Evolutionary conservation across 805 yeast genomes (phyloP), one percentile per base, ranked within the genome.

Genomic region (Jamesozyma lodderae): DNA sequence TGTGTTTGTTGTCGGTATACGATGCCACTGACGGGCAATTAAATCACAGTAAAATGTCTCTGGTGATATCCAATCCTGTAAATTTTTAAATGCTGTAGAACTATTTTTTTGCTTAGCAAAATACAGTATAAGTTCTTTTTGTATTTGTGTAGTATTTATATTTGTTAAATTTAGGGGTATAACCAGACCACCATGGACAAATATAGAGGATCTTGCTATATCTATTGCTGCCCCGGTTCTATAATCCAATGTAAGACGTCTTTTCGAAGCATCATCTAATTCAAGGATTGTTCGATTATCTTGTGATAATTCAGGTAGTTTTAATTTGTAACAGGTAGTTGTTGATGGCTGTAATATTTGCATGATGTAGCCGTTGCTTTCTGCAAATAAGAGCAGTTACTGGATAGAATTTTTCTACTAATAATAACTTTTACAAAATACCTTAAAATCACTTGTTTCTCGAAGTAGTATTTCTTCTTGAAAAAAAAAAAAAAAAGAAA

Each of bases 191-290:
- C 88, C 90, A 53, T 66, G 74, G 0, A 75, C 77, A 22, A 77
- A 70, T 1, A 81, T 65, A 35, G 76, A 64, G 5, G 88, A 80
- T 47, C 77, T 72, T 26, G 70, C 66, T 19, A 77, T 64, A 1
- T 70, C 62, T 2, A 77, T 61, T 0, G 85, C 75, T 2, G 85
- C 73, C 13, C 92, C 92, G 1, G 86, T 77, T 40, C 90, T 66
- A 33, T 72, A 72, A 38, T 75, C 75, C 43, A 81, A 60, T 40
- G 74, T 68, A 31, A 68, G 53, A 21, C 81, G 63, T 40, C 72
- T 73, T 47, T 75, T 82, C 4, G 48, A 47, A 2, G 54, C 40
- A 24, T 65, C 68, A 33, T 50, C 75, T 14, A 20, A 10, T 14
- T 35, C 20, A 20, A 33, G 23, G 27, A n/a, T 14, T 4, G 25